Base-by-base conservation (phyloP, 805 yeast species). In the Candida argentea region DNA sequence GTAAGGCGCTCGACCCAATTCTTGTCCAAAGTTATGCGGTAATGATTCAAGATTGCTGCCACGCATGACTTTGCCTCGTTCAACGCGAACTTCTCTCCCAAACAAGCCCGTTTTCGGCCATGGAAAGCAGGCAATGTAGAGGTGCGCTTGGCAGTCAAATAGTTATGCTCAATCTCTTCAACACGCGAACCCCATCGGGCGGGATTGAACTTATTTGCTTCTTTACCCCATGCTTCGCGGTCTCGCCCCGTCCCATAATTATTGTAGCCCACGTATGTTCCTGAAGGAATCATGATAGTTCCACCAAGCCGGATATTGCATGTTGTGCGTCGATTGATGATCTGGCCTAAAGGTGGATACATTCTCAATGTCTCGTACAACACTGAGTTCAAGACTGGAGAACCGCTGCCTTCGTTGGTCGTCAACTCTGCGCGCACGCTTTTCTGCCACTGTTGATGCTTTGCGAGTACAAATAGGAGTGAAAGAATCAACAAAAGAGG, bases 31-130 rank as follows among this genome's bases (percentile, higher is more conserved):
- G 31, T 16, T 26, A 72, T 32, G 14, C 50, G 44, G 35, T 52
- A 73, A 2, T 46, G 39, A 16, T 35, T 43, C 9, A 72, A 30
- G 8, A 71, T 38, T 22, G 50, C 52, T 5, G 47, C 42, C 4
- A 70, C 27, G 6, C 65, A 53, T 8, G 57, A 43, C 34, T 64
- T 61, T 16, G 61, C 46, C 38, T 70, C 71, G 22, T 48, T 44
- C 6, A 73, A 45, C 1, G 77, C 78, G 43, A 69, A 60, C 37
- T 67, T 66, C 38, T 73, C 79, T 4, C 80, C 80, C 12, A 73
- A 44, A 43, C 80, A 73, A 0, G 77, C 76, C 25, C 80, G 48
- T 36, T 55, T 66, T 6, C 78, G 64, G 5, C 80, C 80, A 43
- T 73, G 79, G 35, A 73, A 73, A 0, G 76, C 63, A 3, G 73